Conservation (phyloP, 2,329 filamentous ascomycete species). For the Aspergillus uvarum region DNA sequence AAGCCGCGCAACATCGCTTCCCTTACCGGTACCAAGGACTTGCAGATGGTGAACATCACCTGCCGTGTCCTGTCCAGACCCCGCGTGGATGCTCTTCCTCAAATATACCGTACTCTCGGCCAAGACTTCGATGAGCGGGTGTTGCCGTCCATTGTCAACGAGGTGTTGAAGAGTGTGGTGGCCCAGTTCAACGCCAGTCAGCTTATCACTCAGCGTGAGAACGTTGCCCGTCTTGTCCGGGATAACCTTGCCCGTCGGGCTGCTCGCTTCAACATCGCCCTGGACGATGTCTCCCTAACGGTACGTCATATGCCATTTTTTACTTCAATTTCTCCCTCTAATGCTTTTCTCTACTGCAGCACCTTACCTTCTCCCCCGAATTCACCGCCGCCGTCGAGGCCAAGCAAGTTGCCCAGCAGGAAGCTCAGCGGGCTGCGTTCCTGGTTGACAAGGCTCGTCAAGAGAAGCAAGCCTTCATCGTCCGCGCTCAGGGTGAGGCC, state of each 20-base stretch:
- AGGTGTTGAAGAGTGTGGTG: slow-evolving; percentile 97
- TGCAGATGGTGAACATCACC: slow-evolving; percentile 99
- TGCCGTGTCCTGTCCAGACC: slow-evolving; percentile 97
- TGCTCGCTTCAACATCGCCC: slow-evolving; percentile 92
- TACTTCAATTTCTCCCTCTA: background rate
- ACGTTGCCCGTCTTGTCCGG: slow-evolving; percentile 83
- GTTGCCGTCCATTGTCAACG: slow-evolving; percentile 95
- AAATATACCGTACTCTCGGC: slow-evolving; percentile 95
- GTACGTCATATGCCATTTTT: slow-evolving; percentile 53
- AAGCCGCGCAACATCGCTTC: slow-evolving; percentile 96
- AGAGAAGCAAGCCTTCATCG: slow-evolving; percentile 98
- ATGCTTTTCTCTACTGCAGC: slow-evolving; percentile 40
- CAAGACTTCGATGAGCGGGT: slow-evolving; percentile 97
- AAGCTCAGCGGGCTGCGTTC: slow-evolving; percentile 95
- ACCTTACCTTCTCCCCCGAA: slow-evolving; percentile 68
- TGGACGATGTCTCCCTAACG: slow-evolving; percentile 96
- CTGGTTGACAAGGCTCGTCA: slow-evolving; percentile 98
- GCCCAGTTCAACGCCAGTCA: slow-evolving; percentile 99
- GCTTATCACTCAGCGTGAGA: slow-evolving; percentile 98
- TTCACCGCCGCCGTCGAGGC: slow-evolving; percentile 69
- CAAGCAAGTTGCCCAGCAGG: slow-evolving; percentile 75
- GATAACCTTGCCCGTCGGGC: slow-evolving; percentile 91
- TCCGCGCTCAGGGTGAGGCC: slow-evolving; percentile 97
- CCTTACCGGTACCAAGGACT: slow-evolving; percentile 95
- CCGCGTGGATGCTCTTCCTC: slow-evolving; percentile 80